phyloP scores from a whole-genome alignment of 768 basidiomycete species.

The Lactifluus pinguis region DNA sequence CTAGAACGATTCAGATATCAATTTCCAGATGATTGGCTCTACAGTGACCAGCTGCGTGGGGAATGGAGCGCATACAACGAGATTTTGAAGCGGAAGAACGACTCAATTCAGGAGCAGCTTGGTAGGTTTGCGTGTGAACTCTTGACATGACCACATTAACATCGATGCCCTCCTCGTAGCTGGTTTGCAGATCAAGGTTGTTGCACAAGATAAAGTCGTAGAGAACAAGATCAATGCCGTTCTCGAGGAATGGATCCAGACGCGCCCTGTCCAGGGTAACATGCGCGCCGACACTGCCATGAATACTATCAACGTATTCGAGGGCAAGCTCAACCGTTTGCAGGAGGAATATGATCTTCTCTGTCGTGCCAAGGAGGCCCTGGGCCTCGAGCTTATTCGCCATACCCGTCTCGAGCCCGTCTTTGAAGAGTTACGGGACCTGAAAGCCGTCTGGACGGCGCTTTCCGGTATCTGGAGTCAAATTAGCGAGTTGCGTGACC shows the following conservation, averaged over 20 bases:
- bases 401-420: conserved; percentile 90
- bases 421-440: conserved; percentile 88
- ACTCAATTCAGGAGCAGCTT: conserved; percentile 96
- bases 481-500: conserved; percentile 79
- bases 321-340: conserved; percentile 80
- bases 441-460: conserved; percentile 98
- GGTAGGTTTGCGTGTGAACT: conserved; percentile 41
- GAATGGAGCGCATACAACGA: conserved; percentile 99
- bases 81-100: conserved; percentile 95
- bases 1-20: conserved; percentile 95
- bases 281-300: conserved; percentile 95
- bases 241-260: conserved; percentile 88
- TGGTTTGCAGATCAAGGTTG: conserved; percentile 96
- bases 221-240: conserved; percentile 93
- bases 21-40: conserved; percentile 96
- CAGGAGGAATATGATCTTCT: conserved; percentile 95
- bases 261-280: conserved; percentile 92
- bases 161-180: conserved; percentile 37
- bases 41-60: conserved; percentile 92
- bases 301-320: conserved; percentile 93
- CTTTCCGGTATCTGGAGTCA: conserved; percentile 96
- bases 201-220: conserved; percentile 98
- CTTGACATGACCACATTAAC: not conserved
- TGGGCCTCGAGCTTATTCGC: conserved; percentile 84
- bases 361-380: conserved; percentile 91